Evolutionary conservation across 2,329 filamentous ascomycete genomes (phyloP), one percentile per base, ranked within the genome.

Genomic region (Fusarium longipes): DNA sequence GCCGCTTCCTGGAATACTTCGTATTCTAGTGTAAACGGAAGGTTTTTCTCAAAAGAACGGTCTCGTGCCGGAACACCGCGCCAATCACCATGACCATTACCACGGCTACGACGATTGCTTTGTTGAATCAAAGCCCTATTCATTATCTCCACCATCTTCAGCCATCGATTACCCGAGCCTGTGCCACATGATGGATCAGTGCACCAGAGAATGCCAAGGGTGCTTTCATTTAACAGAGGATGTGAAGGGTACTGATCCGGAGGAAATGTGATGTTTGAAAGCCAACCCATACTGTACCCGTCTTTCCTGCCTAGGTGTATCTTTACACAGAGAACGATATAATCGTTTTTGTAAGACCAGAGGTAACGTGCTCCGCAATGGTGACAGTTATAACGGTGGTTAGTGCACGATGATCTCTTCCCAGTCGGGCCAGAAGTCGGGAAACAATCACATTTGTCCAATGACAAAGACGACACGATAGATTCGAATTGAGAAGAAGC

Each of bases 151-250:
- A 52, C 35, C 47, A 65, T 62, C 8, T 29, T 43, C 1, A 56
- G 11, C 63, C 53, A 59, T 10, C 53, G 57, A 5, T 6, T 14
- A n/a, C 52, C 36, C 4, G 18, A 22, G 9, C 57, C 44, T 0
- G 63, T 67, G 10, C 29, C 36, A 24, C 63, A 67, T 3, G 45
- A 38, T 3, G 49, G 32, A 17, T 29, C 25, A 5, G 29, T 18
- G 4, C 57, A 67, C 63, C 49, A 63, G 1, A 67, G 57, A 7
- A 67, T 9, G 1, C 45, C 27, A 11, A 42, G 40, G 1, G 57
- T 67, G 6, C 12, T 40, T 1, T 56, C 20, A 6, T 62, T 49
- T 2, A 63, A 24, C 11, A 67, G 38, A 3, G 52, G 44, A 8
- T 56, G 53, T 5, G 32, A 15, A 3, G 49, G 36, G 9, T 53